These are phyloP conservation scores for Colletotrichum higginsianum DNA, from an alignment of 2,329 filamentous ascomycete species.

Conservation along the genomic window DNA sequence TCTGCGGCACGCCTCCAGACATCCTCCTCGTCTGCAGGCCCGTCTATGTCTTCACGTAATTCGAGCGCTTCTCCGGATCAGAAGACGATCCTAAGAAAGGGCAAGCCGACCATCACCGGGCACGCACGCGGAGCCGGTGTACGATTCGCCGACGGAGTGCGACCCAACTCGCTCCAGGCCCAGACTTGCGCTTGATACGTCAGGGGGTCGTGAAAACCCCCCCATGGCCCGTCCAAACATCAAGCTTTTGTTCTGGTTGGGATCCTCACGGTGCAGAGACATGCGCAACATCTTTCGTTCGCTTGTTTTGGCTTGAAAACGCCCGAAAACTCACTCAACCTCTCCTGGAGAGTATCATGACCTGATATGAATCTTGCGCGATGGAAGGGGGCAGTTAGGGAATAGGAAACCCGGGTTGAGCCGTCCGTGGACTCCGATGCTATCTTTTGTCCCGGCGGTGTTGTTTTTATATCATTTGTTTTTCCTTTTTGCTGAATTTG, in stretches of 20 bases:
- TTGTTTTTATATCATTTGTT: constrained; percentile 38
- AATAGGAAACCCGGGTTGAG: constrained; percentile 40
- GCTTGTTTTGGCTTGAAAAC: constrained; percentile 41
- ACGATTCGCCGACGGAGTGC: constrained; percentile 59
- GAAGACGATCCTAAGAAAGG: constrained; percentile 62
- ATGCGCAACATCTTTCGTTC: constrained; percentile 37
- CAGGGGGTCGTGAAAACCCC: constrained; percentile 31
- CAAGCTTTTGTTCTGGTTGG: constrained; percentile 41
- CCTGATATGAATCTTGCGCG: constrained; percentile 43
- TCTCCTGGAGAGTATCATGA: constrained; percentile 43
- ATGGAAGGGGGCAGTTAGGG: constrained; percentile 39
- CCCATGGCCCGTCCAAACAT: constrained; percentile 31
- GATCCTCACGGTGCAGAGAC: constrained; percentile 22
- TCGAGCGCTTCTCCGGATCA: constrained; percentile 54
- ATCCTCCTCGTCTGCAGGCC: constrained; percentile 70
- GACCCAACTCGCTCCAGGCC: constrained; percentile 50
- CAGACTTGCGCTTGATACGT: constrained; percentile 55
- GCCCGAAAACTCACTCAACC: constrained; percentile 43
- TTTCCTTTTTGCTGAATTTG: constrained; percentile 27
- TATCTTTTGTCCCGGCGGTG: constrained; percentile 18
- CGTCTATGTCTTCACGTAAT: constrained; percentile 66
- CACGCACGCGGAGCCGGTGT: constrained; percentile 58
- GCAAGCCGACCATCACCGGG: constrained; percentile 55
- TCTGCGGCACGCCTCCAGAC: constrained; percentile 66
- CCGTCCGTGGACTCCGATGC: constrained; percentile 27